phyloP scores from a whole-genome alignment of 768 basidiomycete species.

The Cystobasidiopsis lactophilus region DNA sequence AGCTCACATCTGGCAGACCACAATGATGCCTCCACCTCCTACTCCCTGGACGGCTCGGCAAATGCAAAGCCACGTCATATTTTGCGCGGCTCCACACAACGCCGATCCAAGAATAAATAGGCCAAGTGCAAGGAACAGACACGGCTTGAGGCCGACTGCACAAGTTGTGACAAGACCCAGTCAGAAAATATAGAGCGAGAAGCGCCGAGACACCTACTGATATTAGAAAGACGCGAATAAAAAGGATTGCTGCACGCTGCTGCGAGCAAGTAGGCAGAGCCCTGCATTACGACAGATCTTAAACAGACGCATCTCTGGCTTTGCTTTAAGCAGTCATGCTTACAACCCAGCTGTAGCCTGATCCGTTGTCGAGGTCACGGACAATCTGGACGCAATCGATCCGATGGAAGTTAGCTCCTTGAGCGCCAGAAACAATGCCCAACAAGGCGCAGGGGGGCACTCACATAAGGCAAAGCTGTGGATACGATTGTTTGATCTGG shows the following conservation, averaged over 20 bases:
- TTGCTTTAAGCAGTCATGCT: no score
- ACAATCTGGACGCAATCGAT: no score
- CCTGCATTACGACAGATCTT: no score
- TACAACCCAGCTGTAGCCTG: no score
- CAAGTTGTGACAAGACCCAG: no score
- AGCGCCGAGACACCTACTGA: no score
- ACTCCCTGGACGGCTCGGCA: conserved; percentile 62
- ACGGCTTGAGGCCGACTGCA: conserved; percentile 39
- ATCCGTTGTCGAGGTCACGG: no score
- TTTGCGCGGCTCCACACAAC: conserved; percentile 59
- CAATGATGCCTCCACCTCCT: conserved; percentile 32
- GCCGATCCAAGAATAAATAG: conserved; percentile 40
- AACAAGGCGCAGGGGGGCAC: background rate
- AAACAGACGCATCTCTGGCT: no score
- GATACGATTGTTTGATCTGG: no score
- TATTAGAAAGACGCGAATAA: conserved; percentile 4
- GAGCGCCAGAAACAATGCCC: background rate
- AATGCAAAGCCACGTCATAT: conserved; percentile 52
- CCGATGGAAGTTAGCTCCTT: background rate
- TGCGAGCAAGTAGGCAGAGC: conserved; percentile 9
- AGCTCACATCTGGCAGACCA: background rate
- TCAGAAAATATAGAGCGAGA: no score
- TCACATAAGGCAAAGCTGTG: no score
- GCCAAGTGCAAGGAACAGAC: conserved; percentile 42
- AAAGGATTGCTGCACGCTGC: conserved; percentile 6